phyloP scores from a whole-genome alignment of 495 filamentous ascomycete species.

The Neurospora discreta region DNA sequence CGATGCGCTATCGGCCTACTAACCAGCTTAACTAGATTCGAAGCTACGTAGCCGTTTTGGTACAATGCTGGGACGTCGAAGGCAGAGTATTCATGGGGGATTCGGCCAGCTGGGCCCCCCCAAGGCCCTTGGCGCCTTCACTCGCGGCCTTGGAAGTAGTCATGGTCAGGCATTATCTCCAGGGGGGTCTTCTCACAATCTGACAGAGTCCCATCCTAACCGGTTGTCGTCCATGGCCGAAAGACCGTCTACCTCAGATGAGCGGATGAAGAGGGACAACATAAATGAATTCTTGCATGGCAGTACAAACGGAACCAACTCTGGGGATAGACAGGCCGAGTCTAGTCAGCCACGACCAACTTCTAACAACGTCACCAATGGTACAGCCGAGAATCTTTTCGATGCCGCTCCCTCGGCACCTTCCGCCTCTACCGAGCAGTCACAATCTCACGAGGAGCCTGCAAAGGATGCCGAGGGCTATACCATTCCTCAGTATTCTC shows the following conservation, averaged over 20 bases:
- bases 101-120: constrained; percentile 35
- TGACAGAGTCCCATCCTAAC: constrained; percentile 38
- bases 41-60: constrained; percentile 56
- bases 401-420: constrained; percentile 37
- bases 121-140: constrained; percentile 41
- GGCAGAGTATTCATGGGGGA: constrained; percentile 45
- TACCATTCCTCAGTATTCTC: constrained; percentile 51
- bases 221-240: constrained; percentile 41
- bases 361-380: constrained; percentile 22
- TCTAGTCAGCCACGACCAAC: constrained; percentile 15
- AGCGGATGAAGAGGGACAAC: constrained; percentile 6
- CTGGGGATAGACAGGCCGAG: constrained; percentile 15
- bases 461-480: constrained; percentile 53
- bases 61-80: constrained; percentile 64
- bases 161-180: constrained; percentile 39
- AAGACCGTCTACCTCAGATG: constrained; percentile 24
- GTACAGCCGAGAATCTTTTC: constrained; percentile 29
- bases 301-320: constrained; percentile 30
- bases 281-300: constrained; percentile 20
- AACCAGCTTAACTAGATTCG: constrained; percentile 24
- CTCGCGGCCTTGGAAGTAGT: constrained; percentile 37
- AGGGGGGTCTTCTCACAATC: constrained; percentile 41
- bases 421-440: constrained; percentile 30
- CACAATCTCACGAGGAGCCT: constrained; percentile 15
- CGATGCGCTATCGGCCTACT: not conserved